Percentiles rank a stretch among this genome's conserved stretches.
These are phyloP conservation scores for Microbotryomycetes sp. DNA, from an alignment of 1,284 basidiomycete genomes.

Conservation along the genomic window DNA sequence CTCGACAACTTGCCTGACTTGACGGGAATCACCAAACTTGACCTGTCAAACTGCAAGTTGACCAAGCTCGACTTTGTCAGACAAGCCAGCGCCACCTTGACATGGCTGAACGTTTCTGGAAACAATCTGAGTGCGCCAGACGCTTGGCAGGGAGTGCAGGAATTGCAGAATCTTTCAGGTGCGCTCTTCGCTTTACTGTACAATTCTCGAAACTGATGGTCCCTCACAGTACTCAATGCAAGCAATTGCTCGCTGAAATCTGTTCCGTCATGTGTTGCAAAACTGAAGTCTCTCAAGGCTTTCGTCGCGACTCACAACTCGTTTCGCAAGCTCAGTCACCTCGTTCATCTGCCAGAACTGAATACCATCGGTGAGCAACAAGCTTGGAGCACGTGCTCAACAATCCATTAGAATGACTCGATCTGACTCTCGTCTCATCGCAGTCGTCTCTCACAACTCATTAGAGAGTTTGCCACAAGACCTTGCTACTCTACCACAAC, in stretches of 20 bases:
- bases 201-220: neutral
- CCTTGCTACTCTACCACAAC: slow-evolving; percentile 23
- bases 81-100: slow-evolving; percentile 13
- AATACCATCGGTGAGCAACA: slow-evolving; percentile 22
- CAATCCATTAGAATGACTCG: neutral
- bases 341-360: slow-evolving; percentile 22
- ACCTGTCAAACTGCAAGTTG: slow-evolving; percentile 21
- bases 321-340: slow-evolving; percentile 15
- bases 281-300: slow-evolving; percentile 28
- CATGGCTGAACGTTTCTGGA: slow-evolving; percentile 29
- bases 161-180: slow-evolving; percentile 23
- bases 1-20: slow-evolving; percentile 5
- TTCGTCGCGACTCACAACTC: slow-evolving; percentile 33
- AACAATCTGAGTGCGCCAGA: slow-evolving; percentile 13
- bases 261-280: slow-evolving; percentile 17
- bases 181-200: neutral
- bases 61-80: slow-evolving; percentile 12
- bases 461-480: slow-evolving; percentile 22
- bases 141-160: slow-evolving; percentile 23
- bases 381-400: neutral
- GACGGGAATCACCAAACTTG: slow-evolving; percentile 11
- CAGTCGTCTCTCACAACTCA: slow-evolving; percentile 33
- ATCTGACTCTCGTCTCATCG: neutral
- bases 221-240: slow-evolving; percentile 27
- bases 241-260: slow-evolving; percentile 23